Evolutionary conservation across 352 stramenopile genomes (phyloP).

Genomic region (Thraustochytrium sp.): DNA sequence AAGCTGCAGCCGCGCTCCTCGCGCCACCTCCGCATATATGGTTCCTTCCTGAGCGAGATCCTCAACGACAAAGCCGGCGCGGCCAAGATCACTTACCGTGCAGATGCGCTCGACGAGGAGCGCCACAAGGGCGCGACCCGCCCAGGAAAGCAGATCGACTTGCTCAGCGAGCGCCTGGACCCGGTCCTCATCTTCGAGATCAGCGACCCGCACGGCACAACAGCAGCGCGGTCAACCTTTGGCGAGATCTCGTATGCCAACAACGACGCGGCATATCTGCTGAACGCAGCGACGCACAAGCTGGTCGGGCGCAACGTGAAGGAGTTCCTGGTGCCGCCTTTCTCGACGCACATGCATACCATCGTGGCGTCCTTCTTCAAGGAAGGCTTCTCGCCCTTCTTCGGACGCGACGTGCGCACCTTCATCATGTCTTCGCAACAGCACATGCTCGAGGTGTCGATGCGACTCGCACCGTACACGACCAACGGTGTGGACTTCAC

Average conservation of each 20-base stretch:
- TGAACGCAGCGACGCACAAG: conserved; percentile 20
- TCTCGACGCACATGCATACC: conserved; percentile 20
- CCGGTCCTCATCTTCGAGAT: conserved; percentile 38
- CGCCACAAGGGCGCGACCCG: not conserved
- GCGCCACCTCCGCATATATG: not conserved
- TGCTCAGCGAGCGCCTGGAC: not conserved
- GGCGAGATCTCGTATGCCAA: conserved; percentile 26
- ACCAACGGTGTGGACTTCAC: conserved; percentile 28
- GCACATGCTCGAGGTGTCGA: not conserved
- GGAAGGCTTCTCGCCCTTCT: not conserved
- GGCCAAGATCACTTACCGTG: not conserved
- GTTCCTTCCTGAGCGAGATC: conserved; percentile 27
- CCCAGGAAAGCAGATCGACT: not conserved
- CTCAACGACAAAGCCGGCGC: conserved; percentile 1
- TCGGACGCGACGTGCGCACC: not conserved
- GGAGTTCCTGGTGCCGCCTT: conserved; percentile 1
- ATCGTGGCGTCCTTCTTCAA: conserved; percentile 16
- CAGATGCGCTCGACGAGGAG: not conserved
- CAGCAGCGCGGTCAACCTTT: not conserved
- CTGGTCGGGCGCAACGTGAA: not conserved
- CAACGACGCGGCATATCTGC: not conserved
- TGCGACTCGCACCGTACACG: conserved; percentile 29
- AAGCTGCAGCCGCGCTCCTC: conserved; percentile 14
- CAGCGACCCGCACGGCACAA: not conserved
- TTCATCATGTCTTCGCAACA: conserved; percentile 11